Conservation (phyloP, 805 yeast species). For the Nakazawaea wyomingensis region DNA sequence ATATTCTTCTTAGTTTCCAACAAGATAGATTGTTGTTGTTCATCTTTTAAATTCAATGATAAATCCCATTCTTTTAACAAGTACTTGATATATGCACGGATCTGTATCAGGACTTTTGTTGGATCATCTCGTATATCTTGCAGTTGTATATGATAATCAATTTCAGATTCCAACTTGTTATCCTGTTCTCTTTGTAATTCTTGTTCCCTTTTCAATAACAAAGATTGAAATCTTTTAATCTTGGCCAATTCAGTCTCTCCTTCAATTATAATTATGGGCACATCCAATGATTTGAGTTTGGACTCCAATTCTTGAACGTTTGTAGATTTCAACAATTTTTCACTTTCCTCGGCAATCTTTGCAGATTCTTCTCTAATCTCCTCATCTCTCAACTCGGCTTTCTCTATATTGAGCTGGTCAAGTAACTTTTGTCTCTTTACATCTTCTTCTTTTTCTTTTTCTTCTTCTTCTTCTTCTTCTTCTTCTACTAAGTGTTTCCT, state of each 20-base stretch:
- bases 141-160: conserved; percentile 19
- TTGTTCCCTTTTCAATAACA: conserved; percentile 15
- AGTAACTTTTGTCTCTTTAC: not conserved
- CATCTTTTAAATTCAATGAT: not conserved
- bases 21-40: conserved; percentile 21
- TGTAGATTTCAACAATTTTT: conserved; percentile 14
- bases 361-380: not conserved
- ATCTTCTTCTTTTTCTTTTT: conserved; percentile 5
- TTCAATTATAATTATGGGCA: conserved; percentile 15
- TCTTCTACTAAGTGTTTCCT: conserved; percentile 3
- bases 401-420: not conserved
- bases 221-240: conserved; percentile 12
- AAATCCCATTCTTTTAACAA: conserved; percentile 36
- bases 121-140: conserved; percentile 29
- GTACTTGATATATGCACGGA: conserved; percentile 42
- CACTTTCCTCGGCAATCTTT: conserved; percentile 1
- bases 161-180: conserved; percentile 23
- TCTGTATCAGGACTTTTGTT: conserved; percentile 31
- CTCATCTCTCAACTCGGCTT: conserved; percentile 10
- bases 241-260: conserved; percentile 18
- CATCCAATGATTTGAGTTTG: conserved; percentile 20
- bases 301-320: conserved; percentile 23
- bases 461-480: conserved; percentile 7
- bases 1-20: conserved; percentile 44
- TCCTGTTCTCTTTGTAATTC: conserved; percentile 23